These are phyloP conservation scores for Penicillium bovifimosum DNA, from an alignment of 495 filamentous ascomycete species.

Conservation along the genomic window DNA sequence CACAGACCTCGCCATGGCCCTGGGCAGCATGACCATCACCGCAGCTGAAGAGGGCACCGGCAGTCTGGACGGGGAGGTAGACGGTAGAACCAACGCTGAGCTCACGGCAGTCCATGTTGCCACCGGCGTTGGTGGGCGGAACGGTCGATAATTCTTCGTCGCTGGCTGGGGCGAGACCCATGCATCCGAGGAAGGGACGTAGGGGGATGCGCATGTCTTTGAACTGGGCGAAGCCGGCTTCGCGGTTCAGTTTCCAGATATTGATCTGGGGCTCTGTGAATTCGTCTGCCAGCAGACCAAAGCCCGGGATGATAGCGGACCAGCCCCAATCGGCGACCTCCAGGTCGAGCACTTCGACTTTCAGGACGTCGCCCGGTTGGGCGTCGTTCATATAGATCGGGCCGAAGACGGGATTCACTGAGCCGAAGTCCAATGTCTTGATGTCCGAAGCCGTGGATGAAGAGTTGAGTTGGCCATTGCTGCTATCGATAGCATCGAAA, in stretches of 20 bases:
- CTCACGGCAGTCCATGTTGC: slow-evolving; percentile 48
- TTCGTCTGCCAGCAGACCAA: slow-evolving; percentile 45
- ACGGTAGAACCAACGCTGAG: slow-evolving; percentile 39
- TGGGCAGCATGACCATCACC: slow-evolving; percentile 52
- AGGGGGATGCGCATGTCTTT: slow-evolving; percentile 43
- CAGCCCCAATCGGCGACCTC: slow-evolving; percentile 44
- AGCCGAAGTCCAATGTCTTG: slow-evolving; percentile 34
- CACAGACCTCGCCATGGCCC: slow-evolving; percentile 50
- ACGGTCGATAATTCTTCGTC: slow-evolving; percentile 43
- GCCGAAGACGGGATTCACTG: slow-evolving; percentile 45
- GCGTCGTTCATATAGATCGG: slow-evolving; percentile 43
- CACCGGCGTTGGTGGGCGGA: slow-evolving; percentile 46
- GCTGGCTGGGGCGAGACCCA: slow-evolving; percentile 43
- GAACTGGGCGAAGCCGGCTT: slow-evolving; percentile 36
- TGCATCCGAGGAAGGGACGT: slow-evolving; percentile 46
- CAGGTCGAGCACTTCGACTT: slow-evolving; percentile 42
- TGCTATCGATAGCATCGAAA: slow-evolving; percentile 48
- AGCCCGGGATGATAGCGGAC: slow-evolving; percentile 46
- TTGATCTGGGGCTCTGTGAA: slow-evolving; percentile 39
- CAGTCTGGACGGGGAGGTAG: slow-evolving; percentile 44
- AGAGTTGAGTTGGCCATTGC: slow-evolving; percentile 43
- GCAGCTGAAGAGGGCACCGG: slow-evolving; percentile 48
- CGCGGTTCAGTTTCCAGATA: slow-evolving; percentile 43
- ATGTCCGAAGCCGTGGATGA: slow-evolving; percentile 36
- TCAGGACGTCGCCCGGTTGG: slow-evolving; percentile 45